These are phyloP conservation scores for Starmerella bombicola DNA, from an alignment of 805 yeast genomes.

Conservation along the genomic window DNA sequence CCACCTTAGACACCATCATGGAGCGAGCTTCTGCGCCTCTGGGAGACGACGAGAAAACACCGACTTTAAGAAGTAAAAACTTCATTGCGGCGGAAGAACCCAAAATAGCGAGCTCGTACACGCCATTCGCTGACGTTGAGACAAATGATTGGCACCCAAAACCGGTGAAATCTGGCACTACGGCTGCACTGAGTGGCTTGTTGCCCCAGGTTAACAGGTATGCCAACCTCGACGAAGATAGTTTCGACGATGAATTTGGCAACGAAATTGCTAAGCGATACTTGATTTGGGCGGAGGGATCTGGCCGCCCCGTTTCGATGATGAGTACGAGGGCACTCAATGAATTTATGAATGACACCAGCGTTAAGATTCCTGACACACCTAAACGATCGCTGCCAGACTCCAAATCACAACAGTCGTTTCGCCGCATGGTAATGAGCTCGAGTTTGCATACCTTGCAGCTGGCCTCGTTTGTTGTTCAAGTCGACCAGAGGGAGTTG, in stretches of 20 bases:
- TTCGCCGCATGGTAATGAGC: conserved; percentile 21
- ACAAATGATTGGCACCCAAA: conserved; percentile 6
- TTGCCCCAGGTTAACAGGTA: neutral
- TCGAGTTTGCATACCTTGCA: conserved; percentile 26
- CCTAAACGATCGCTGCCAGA: neutral
- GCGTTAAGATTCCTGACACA: conserved; percentile 11
- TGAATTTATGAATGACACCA: neutral
- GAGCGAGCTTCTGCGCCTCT: neutral
- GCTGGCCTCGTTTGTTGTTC: conserved; percentile 26
- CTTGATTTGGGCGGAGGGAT: conserved; percentile 15
- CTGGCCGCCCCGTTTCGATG: conserved; percentile 13
- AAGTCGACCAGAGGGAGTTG: conserved; percentile 23
- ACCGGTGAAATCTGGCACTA: conserved; percentile 3
- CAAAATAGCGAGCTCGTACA: neutral
- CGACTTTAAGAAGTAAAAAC: conserved; percentile 10
- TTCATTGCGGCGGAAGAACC: conserved; percentile 1
- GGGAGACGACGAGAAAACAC: conserved; percentile 15
- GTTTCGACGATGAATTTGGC: conserved; percentile 8
- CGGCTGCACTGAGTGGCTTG: neutral
- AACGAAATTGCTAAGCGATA: conserved; percentile 15
- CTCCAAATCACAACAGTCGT: conserved; percentile 11
- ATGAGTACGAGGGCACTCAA: conserved; percentile 4
- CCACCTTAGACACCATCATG: neutral
- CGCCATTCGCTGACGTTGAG: conserved; percentile 14
- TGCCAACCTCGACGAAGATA: neutral